These are phyloP conservation scores for Balakata baccata DNA, from an alignment of 345 rosid species.

Conservation along the genomic window DNA sequence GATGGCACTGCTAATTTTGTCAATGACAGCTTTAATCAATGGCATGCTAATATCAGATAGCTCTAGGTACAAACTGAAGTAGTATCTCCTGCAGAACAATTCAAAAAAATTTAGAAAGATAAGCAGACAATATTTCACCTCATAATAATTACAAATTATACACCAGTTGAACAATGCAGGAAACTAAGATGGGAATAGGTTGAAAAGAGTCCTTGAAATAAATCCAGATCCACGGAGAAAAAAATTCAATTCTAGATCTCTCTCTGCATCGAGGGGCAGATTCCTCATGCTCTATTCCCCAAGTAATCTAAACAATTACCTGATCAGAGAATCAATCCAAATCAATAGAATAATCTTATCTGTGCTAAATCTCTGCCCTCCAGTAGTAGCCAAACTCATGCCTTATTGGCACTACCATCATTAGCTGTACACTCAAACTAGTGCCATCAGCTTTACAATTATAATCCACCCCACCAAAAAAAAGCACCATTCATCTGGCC, in stretches of 20 bases:
- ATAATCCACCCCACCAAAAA: too few species aligned
- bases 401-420: neutral
- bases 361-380: too few species aligned
- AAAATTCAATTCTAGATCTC: constrained; percentile 9
- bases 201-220: neutral
- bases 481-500: too few species aligned
- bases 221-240: neutral
- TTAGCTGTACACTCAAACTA: neutral
- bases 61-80: constrained; percentile 81
- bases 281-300: too few species aligned
- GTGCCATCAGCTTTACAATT: neutral
- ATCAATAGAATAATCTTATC: too few species aligned
- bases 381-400: neutral
- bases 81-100: constrained; percentile 65
- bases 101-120: constrained; percentile 12
- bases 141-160: neutral
- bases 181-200: neutral
- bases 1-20: constrained; percentile 67
- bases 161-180: constrained; percentile 5
- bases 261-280: too few species aligned
- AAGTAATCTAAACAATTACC: too few species aligned
- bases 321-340: too few species aligned
- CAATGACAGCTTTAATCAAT: constrained; percentile 54
- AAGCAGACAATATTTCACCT: neutral
- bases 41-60: constrained; percentile 79